These are phyloP conservation scores for Nitzschia sp. DNA, from an alignment of 108 stramenopile species.

Conservation along the genomic window DNA sequence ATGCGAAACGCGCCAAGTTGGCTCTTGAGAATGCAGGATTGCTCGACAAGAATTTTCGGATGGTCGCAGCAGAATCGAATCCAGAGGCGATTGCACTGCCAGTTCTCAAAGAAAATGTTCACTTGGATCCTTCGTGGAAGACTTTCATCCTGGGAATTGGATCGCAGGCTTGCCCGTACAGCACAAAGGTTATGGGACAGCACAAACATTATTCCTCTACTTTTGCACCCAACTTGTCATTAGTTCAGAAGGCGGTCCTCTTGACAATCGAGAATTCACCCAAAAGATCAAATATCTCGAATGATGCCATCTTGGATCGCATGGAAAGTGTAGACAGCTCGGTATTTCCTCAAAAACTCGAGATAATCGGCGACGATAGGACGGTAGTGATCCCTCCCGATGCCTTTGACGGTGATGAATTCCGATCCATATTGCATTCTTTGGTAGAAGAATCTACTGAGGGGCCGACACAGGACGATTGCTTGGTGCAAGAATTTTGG, in stretches of 20 bases:
- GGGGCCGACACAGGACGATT: neutral
- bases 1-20: conserved; percentile 63
- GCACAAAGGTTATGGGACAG: conserved; percentile 41
- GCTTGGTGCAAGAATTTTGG: conserved; percentile 43
- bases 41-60: conserved; percentile 72
- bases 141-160: conserved; percentile 24
- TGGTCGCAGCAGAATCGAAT: conserved; percentile 36
- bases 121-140: neutral
- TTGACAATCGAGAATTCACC: neutral
- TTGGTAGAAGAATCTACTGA: neutral
- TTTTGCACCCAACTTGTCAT: neutral
- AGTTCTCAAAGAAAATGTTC: neutral
- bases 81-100: conserved; percentile 31
- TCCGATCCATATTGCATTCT: conserved; percentile 2
- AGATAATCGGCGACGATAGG: conserved; percentile 79
- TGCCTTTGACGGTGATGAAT: conserved; percentile 41
- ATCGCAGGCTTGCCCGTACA: conserved; percentile 41
- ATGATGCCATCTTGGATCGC: conserved; percentile 1
- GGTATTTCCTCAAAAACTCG: conserved; percentile 49
- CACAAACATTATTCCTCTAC: neutral
- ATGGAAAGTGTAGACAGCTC: conserved; percentile 32
- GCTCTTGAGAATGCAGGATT: conserved; percentile 40
- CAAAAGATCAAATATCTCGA: neutral
- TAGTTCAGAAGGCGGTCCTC: conserved; percentile 11
- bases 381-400: conserved; percentile 67